phyloP scores from a whole-genome alignment of 352 stramenopile species.

The Phytophthora constricta region DNA sequence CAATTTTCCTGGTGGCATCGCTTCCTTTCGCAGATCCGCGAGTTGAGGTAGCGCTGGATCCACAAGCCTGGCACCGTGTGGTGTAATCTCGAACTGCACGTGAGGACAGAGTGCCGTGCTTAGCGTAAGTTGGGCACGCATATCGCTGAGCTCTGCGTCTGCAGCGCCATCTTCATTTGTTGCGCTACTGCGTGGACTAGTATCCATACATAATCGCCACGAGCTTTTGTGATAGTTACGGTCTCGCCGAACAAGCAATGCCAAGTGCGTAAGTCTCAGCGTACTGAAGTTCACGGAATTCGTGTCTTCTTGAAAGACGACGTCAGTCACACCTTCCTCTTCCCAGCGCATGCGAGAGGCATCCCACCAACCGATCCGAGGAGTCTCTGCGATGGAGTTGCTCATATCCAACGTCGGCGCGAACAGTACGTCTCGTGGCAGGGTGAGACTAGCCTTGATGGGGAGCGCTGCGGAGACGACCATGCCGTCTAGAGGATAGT shows the following conservation, averaged over 20 bases:
- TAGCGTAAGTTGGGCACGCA: conserved; percentile 55
- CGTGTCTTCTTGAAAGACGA: conserved; percentile 61
- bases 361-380: conserved; percentile 80
- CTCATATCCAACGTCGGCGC: conserved; percentile 10
- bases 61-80: conserved; percentile 62
- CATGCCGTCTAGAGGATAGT: conserved; percentile 82
- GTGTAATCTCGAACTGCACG: conserved; percentile 77
- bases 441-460: conserved; percentile 63
- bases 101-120: conserved; percentile 58
- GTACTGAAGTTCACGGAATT: conserved; percentile 75
- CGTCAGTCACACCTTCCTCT: conserved; percentile 79
- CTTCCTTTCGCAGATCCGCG: conserved; percentile 39
- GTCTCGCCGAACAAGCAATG: conserved; percentile 72
- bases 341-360: conserved; percentile 55
- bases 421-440: conserved; percentile 66
- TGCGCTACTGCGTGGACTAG: conserved; percentile 23
- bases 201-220: conserved; percentile 73
- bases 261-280: conserved; percentile 76
- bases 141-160: conserved; percentile 18
- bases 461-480: conserved; percentile 68
- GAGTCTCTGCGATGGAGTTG: conserved; percentile 10
- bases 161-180: conserved; percentile 6
- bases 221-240: conserved; percentile 70
- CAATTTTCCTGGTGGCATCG: conserved; percentile 61
- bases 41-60: conserved; percentile 58